These are phyloP conservation scores for Dichomitus squalens DNA, from an alignment of 1,284 basidiomycete species.

Conservation along the genomic window DNA sequence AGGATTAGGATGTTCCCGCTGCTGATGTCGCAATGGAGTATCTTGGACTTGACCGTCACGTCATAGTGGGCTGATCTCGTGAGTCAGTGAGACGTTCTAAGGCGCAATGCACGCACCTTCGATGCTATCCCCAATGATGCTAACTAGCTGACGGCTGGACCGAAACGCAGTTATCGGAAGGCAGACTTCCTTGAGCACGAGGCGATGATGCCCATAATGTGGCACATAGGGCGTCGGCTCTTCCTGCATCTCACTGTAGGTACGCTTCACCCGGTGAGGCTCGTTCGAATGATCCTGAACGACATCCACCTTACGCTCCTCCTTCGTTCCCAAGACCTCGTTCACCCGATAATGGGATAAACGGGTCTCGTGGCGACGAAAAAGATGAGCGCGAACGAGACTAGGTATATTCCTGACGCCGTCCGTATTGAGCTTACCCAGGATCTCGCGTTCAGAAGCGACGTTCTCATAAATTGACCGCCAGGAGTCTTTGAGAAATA, in stretches of 20 bases:
- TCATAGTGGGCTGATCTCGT: background rate
- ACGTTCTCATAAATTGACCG: background rate
- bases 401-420: background rate
- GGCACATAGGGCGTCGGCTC: background rate
- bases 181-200: background rate
- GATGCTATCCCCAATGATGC: background rate
- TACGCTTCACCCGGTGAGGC: too few species aligned
- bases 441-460: background rate
- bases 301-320: background rate
- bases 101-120: background rate
- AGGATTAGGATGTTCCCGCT: background rate
- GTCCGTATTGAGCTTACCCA: background rate
- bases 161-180: background rate
- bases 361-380: background rate
- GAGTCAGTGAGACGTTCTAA: background rate
- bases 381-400: background rate
- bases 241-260: too few species aligned
- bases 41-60: background rate
- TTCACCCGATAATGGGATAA: too few species aligned
- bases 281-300: too few species aligned
- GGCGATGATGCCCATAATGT: background rate
- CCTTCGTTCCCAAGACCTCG: background rate
- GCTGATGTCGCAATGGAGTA: slow-evolving; percentile 1
- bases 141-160: background rate
- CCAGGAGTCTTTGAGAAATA: slow-evolving; percentile 6